Conservation (phyloP, 495 filamentous ascomycete genomes). For the Penicillium desertorum region DNA sequence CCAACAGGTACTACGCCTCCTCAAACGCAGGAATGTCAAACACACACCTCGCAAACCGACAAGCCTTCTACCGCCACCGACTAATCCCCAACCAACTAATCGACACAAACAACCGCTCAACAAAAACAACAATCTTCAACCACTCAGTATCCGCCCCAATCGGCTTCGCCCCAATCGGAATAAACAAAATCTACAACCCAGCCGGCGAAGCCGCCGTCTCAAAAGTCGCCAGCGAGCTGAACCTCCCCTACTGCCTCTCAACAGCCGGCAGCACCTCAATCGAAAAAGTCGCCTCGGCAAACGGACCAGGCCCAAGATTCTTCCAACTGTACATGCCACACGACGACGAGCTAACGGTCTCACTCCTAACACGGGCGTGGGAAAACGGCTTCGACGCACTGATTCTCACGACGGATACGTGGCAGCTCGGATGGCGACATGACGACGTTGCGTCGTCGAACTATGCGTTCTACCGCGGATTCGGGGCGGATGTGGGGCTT, state of each 20-base stretch:
- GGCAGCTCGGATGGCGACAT: constrained; percentile 64
- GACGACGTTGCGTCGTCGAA: constrained; percentile 57
- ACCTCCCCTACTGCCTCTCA: constrained; percentile 56
- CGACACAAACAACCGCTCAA: constrained; percentile 61
- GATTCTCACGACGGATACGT: constrained; percentile 66
- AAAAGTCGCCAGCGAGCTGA: constrained; percentile 55
- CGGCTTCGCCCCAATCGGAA: constrained; percentile 65
- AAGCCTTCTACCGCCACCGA: constrained; percentile 67
- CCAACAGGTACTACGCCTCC: constrained; percentile 57
- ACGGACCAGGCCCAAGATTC: constrained; percentile 51
- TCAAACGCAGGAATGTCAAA: constrained; percentile 64
- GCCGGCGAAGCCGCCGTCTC: constrained; percentile 58
- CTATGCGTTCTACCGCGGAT: constrained; percentile 62
- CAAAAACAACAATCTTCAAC: constrained; percentile 58
- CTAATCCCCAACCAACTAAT: constrained; percentile 63
- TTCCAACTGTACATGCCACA: constrained; percentile 68
- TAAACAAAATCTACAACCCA: constrained; percentile 64
- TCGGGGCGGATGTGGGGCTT: constrained; percentile 58
- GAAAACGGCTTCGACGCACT: constrained; percentile 56
- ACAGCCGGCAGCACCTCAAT: constrained; percentile 60
- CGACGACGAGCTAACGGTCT: constrained; percentile 59
- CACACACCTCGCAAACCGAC: constrained; percentile 66
- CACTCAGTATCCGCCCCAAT: constrained; percentile 59
- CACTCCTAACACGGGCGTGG: constrained; percentile 54
- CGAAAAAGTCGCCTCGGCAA: constrained; percentile 59